phyloP scores from a whole-genome alignment of 2,329 filamentous ascomycete genomes.

The Hypoxylon sp. region DNA sequence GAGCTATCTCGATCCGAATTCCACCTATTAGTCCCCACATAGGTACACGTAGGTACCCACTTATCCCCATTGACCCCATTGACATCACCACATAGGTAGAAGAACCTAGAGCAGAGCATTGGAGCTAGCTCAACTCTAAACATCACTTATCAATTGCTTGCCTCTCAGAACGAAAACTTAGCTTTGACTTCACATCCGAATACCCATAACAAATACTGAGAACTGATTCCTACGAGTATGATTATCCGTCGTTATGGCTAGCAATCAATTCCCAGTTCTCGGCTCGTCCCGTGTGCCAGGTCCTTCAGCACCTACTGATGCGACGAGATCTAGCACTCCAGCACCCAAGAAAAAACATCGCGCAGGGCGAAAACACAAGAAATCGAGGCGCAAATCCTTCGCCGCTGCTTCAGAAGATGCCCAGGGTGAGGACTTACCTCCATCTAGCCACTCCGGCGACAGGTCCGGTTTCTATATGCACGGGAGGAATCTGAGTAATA shows the following conservation, averaged over 20 bases:
- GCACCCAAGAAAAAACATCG: conserved; percentile 75
- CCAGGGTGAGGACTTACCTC: conserved; percentile 51
- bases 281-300: conserved; percentile 56
- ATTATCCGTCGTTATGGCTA: conserved; percentile 38
- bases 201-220: neutral
- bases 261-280: conserved; percentile 68
- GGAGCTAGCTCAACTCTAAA: conserved; percentile 20
- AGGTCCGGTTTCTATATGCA: conserved; percentile 64
- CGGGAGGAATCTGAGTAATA: conserved; percentile 77
- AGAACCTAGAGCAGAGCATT: conserved; percentile 22
- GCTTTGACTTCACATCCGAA: neutral
- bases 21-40: conserved; percentile 17
- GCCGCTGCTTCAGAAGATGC: conserved; percentile 72
- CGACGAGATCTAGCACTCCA: conserved; percentile 39
- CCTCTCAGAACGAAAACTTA: conserved; percentile 3
- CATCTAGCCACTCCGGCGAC: conserved; percentile 45
- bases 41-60: conserved; percentile 34
- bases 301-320: conserved; percentile 48
- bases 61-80: conserved; percentile 17
- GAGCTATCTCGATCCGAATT: conserved; percentile 26
- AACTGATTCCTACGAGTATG: conserved; percentile 21
- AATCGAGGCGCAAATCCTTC: conserved; percentile 83
- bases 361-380: conserved; percentile 79
- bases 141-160: neutral
- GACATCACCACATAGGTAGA: conserved; percentile 39